Percentiles rank a stretch among this genome's conserved stretches.
phyloP scores from a whole-genome alignment of 768 basidiomycete species.

The Lepiota venenata region DNA sequence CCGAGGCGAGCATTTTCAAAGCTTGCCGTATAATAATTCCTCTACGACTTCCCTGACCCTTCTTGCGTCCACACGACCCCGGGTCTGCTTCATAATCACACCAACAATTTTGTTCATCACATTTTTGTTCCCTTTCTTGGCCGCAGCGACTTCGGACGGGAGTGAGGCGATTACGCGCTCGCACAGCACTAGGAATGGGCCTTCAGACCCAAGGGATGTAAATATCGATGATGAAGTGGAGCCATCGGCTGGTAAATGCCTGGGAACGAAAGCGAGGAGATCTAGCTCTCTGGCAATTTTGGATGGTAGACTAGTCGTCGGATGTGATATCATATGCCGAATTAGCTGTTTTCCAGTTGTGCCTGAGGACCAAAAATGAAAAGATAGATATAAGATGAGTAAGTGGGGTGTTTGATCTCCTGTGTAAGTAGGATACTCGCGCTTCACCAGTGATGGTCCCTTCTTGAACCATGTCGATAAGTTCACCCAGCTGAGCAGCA shows the following conservation, averaged over 20 bases:
- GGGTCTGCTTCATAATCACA: conserved; percentile 77
- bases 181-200: conserved; percentile 54
- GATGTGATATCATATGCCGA: conserved; percentile 59
- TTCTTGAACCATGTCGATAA: conserved; percentile 72
- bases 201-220: conserved; percentile 18
- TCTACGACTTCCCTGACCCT: conserved; percentile 35
- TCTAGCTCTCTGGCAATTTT: conserved; percentile 48
- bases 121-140: conserved; percentile 66
- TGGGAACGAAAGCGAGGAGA: conserved; percentile 33
- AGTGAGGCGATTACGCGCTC: conserved; percentile 57
- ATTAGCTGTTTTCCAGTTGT: conserved; percentile 77
- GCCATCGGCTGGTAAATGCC: neutral
- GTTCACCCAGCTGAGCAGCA: conserved; percentile 61
- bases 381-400: neutral
- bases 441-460: conserved; percentile 68
- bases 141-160: conserved; percentile 63
- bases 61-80: conserved; percentile 76
- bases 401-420: neutral
- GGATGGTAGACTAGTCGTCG: conserved; percentile 31
- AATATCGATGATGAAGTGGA: conserved; percentile 15
- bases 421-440: neutral
- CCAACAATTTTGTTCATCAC: conserved; percentile 83
- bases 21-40: neutral
- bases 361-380: conserved; percentile 35
- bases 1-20: neutral